Evolutionary conservation across 2,329 filamentous ascomycete genomes (phyloP).

Genomic region (Aureobasidium namibiae): DNA sequence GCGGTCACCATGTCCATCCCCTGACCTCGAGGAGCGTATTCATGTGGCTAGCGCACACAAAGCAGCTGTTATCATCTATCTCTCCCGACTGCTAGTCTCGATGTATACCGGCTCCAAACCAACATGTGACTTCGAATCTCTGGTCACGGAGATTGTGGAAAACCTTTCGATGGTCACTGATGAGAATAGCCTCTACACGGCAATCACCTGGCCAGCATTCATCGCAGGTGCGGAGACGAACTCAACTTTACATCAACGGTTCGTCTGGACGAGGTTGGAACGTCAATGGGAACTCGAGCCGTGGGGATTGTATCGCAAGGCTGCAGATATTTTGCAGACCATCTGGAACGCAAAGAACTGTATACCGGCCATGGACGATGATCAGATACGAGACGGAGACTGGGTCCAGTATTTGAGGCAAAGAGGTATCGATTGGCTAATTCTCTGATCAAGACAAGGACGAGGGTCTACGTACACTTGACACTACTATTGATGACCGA

Average conservation of each 20-base stretch:
- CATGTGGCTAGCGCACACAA: neutral
- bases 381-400: neutral
- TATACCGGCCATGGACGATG: too few species aligned
- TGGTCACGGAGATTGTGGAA: neutral
- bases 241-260: neutral
- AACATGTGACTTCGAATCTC: neutral
- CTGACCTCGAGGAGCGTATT: neutral
- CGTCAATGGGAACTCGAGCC: neutral
- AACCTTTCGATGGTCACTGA: neutral
- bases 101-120: neutral
- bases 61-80: neutral
- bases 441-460: too few species aligned
- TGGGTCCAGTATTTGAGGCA: neutral
- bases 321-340: neutral
- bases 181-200: neutral
- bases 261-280: neutral
- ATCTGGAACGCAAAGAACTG: neutral
- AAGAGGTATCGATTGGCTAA: neutral
- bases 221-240: neutral
- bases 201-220: neutral
- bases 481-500: too few species aligned
- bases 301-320: neutral
- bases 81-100: neutral
- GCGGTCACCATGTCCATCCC: neutral
- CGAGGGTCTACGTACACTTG: too few species aligned